Evolutionary conservation across 441 rosid genomes (phyloP), one percentile per base, ranked within the genome.

Genomic region (Croton laevigatus): DNA sequence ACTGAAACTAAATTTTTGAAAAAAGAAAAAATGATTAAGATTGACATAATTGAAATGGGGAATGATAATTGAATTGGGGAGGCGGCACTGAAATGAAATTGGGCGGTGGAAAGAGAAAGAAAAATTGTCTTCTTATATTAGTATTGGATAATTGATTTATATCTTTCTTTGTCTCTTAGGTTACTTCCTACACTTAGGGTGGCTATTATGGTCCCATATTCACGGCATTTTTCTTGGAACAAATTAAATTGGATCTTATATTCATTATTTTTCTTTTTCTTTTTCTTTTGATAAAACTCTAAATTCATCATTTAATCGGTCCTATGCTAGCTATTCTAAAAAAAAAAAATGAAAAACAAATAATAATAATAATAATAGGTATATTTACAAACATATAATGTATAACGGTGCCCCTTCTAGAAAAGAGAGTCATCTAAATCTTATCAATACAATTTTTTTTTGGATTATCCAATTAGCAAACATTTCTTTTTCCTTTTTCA

Each of bases 31-130:
- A 27, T 27, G 32, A 27, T 27, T 27, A 27, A 27, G 32, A 27
- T 27, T 1, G 5, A 61, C 54, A 37, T 17, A 58, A 7, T 52
- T 44, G 70, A 72, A 67, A 78, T 78, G 67, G 60, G 11, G 54
- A 32, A 12, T 44, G 38, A 45, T 71, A 36, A 78, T 71, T 69
- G 85, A 76, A 64, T 72, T 0, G 73, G 65, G 52, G 54, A 14
- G 78, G 68, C 19, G 75, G 62, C 66, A 51, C 40, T 11, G 19
- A 40, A 55, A 52, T 59, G 76, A 70, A 54, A 42, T 72, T 72
- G 84, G 84, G 76, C 81, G 84, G 81, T 76, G 84, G 82, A 48
- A 27, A 27, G 71, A 70, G 49, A 48, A 82, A 74, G 80, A 73
- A 62, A 46, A 59, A 66, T 80, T 78, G 83, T 78, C 81, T 27